Evolutionary conservation across 163 green algal species (phyloP).

Genomic region (Chlamydomonas reinhardtii): DNA sequence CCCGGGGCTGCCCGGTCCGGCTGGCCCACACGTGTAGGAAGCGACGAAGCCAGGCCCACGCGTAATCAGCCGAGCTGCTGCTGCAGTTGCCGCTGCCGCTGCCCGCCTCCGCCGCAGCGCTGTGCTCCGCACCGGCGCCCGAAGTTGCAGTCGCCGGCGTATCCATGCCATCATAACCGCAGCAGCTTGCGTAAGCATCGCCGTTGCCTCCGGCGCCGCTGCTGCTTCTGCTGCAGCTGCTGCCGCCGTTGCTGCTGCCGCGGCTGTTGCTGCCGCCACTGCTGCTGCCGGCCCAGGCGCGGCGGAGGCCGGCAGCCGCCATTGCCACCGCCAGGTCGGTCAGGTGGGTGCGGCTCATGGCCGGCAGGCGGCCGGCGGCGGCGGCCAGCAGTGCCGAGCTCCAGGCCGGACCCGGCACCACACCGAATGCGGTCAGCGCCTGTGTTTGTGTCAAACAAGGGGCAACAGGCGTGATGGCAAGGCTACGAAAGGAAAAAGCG

Average conservation of each 20-base stretch:
- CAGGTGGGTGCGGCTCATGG: not conserved
- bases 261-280: not conserved
- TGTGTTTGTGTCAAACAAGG: not conserved
- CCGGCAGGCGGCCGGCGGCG: slow-evolving; percentile 5
- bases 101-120: no score
- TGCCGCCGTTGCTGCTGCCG: not conserved
- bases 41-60: slow-evolving; percentile 20
- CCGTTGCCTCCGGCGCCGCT: not conserved
- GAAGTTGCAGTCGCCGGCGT: not conserved
- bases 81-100: not conserved
- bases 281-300: not conserved
- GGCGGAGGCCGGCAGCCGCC: slow-evolving; percentile 12
- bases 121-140: not conserved
- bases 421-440: not conserved
- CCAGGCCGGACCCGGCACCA: slow-evolving; percentile 15
- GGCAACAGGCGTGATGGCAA: no score
- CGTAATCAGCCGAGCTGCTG: not conserved
- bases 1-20: no score
- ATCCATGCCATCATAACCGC: no score
- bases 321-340: not conserved
- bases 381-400: not conserved
- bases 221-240: not conserved
- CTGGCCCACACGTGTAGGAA: slow-evolving; percentile 11
- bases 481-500: no score
- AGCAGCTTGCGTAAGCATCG: no score